These are phyloP conservation scores for Euphorbia schlechtendalii DNA, from an alignment of 441 rosid genomes.

Conservation along the genomic window DNA sequence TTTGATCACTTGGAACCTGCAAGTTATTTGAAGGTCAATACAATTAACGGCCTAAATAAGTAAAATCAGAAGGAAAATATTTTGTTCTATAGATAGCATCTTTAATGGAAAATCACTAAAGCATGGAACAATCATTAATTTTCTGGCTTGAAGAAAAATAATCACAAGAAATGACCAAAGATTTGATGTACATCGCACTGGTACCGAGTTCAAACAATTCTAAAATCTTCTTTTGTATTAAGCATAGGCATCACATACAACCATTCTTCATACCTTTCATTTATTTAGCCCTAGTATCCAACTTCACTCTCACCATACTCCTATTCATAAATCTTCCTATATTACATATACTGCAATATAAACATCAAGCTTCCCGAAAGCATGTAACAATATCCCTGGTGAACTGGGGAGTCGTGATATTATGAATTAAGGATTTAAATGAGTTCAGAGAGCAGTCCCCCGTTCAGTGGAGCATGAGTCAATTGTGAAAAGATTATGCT, in stretches of 20 bases:
- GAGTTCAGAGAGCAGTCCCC: neutral
- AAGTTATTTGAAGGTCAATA: constrained; percentile 40
- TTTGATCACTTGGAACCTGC: constrained; percentile 99
- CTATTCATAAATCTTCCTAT: constrained; percentile 7
- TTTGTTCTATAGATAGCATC: neutral
- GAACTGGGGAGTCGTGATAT: neutral
- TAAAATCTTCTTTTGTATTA: neutral
- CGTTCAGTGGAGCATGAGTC: neutral
- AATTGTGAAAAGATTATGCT: neutral
- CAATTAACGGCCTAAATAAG: neutral
- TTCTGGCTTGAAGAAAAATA: neutral
- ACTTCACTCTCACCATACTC: neutral
- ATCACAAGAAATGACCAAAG: neutral
- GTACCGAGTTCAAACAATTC: neutral
- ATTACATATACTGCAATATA: neutral
- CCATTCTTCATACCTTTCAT: constrained; percentile 4
- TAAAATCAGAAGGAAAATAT: constrained; percentile 4
- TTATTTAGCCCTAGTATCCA: neutral
- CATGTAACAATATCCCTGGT: neutral
- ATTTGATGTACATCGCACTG: neutral
- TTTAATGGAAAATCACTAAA: neutral
- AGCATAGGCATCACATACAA: neutral
- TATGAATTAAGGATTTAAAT: neutral
- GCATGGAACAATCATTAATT: neutral
- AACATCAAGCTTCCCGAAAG: neutral